Evolutionary conservation across 192 early-diverging fungal species (phyloP).

Genomic region (Mortierella antarctica): DNA sequence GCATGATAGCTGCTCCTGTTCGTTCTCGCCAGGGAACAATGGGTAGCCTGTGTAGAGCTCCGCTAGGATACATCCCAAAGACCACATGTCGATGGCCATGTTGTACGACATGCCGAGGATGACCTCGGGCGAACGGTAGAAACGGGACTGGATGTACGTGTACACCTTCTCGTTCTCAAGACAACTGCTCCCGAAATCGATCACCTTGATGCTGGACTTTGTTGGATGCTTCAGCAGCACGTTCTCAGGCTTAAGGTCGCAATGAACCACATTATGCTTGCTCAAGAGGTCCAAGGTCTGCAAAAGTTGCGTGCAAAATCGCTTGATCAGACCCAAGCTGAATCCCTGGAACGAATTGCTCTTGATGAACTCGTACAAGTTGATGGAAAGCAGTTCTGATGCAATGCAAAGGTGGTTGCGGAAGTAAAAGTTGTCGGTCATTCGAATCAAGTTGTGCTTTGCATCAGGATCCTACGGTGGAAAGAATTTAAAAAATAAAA

Average conservation of each 20-base stretch:
- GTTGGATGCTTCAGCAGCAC: conserved; percentile 81
- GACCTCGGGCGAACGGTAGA: conserved; percentile 98
- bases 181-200: conserved; percentile 98
- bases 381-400: conserved; percentile 93
- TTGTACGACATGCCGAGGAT: conserved; percentile 91
- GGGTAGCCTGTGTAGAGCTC: conserved; percentile 93
- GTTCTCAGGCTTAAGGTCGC: conserved; percentile 98
- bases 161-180: conserved; percentile 94
- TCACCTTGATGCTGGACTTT: conserved; percentile 91
- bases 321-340: conserved; percentile 75
- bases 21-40: conserved; percentile 97
- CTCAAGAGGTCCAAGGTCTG: conserved; percentile 81
- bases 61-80: conserved; percentile 93
- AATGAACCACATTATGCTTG: conserved; percentile 87
- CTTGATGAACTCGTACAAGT: conserved; percentile 98
- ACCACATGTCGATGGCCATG: conserved; percentile 98
- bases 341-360: conserved; percentile 92
- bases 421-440: conserved; percentile 94
- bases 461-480: conserved; percentile 78
- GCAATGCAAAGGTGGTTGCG: conserved; percentile 96
- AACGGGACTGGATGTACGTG: conserved; percentile 97
- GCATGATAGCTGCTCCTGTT: conserved; percentile 94
- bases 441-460: conserved; percentile 84
- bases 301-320: conserved; percentile 87
- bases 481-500: conserved; percentile 3